Percentiles rank a stretch among this genome's conserved stretches.
These are phyloP conservation scores for Caryopteris hybrid DNA, from an alignment of 305 asterid genomes.

Conservation along the genomic window DNA sequence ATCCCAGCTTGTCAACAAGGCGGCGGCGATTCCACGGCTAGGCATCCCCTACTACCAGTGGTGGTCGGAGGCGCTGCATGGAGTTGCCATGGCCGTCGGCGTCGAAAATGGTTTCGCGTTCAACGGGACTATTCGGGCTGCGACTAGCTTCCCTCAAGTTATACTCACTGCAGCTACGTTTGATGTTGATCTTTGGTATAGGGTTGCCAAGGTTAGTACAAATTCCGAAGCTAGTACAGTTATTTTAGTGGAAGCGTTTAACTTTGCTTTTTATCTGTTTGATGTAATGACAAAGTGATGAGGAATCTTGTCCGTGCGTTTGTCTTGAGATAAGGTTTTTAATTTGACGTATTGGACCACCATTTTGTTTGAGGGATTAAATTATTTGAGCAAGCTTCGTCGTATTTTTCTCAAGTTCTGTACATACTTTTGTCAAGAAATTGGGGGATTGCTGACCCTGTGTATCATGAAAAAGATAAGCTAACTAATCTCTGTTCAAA, in stretches of 20 bases:
- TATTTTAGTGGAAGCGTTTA: neutral
- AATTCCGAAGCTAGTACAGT: neutral
- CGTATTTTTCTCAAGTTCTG: neutral
- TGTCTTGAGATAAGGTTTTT: conserved; percentile 11
- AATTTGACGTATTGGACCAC: conserved; percentile 18
- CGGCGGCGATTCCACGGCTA: conserved; percentile 41
- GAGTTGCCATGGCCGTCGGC: conserved; percentile 39
- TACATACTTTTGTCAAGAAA: neutral
- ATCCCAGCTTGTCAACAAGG: conserved; percentile 57
- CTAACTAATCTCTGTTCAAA: neutral
- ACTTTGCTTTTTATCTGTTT: neutral
- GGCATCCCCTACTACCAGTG: conserved; percentile 58
- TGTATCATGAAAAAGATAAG: neutral
- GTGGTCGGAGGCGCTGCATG: conserved; percentile 79
- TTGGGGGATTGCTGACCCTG: neutral
- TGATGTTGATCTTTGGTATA: conserved; percentile 48
- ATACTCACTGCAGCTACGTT: conserved; percentile 53
- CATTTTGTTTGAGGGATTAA: neutral
- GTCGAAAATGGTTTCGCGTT: conserved; percentile 45
- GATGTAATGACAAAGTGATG: neutral
- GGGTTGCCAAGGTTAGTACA: conserved; percentile 42
- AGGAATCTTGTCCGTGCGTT: conserved; percentile 8
- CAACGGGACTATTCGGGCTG: conserved; percentile 37
- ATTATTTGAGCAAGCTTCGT: neutral
- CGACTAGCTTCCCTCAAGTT: conserved; percentile 66